phyloP scores from a whole-genome alignment of 345 rosid species.

The Hibiscus trionum region DNA sequence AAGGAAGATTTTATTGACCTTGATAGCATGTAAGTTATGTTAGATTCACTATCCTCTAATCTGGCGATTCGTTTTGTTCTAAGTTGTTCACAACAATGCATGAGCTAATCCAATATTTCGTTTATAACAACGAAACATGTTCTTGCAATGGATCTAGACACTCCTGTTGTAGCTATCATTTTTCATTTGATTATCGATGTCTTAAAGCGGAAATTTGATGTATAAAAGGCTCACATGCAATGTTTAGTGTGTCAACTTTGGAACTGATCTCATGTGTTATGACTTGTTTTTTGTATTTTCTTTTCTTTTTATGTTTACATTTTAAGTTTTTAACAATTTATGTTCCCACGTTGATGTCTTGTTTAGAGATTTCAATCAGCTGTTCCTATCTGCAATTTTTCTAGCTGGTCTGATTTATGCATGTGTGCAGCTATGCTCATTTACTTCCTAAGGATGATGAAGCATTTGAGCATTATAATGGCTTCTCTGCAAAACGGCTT shows the following conservation, averaged over 20 bases:
- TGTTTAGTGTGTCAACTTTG: not conserved
- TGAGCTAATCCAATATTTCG: not conserved
- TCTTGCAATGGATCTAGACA: not conserved
- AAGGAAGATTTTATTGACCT: conserved; percentile 88
- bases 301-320: not conserved
- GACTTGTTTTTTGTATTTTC: not conserved
- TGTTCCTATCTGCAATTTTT: not conserved
- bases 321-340: not conserved
- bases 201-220: not conserved
- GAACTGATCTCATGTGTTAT: not conserved
- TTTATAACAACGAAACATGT: not conserved
- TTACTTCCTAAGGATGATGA: conserved; percentile 90
- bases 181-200: not conserved
- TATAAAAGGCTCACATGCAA: not conserved
- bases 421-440: conserved; percentile 67
- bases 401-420: not conserved
- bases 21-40: conserved; percentile 71
- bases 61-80: not conserved
- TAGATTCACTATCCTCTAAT: not conserved
- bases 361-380: not conserved
- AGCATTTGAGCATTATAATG: conserved; percentile 70
- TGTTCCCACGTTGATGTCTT: not conserved
- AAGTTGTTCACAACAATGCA: not conserved
- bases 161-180: conserved; percentile 2
- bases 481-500: conserved; percentile 62